phyloP scores from a whole-genome alignment of 768 basidiomycete genomes.

The Lactifluus subvellereus region DNA sequence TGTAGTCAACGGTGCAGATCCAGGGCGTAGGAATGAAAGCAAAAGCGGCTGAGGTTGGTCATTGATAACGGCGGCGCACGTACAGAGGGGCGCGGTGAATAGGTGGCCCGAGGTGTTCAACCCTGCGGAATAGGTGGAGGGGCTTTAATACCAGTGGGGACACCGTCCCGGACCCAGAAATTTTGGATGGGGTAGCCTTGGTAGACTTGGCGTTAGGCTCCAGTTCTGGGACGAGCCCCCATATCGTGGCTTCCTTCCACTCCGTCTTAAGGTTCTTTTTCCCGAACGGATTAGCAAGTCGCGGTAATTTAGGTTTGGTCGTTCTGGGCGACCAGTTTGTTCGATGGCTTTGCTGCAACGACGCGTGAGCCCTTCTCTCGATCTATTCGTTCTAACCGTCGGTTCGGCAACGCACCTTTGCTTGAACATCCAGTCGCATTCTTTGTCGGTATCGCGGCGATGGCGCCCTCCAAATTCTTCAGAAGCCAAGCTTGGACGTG shows the following conservation, averaged over 20 bases:
- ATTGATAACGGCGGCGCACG: neutral
- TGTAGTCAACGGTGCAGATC: conserved; percentile 9
- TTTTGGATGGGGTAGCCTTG: neutral
- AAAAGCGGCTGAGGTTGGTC: neutral
- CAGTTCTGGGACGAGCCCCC: conserved; percentile 15
- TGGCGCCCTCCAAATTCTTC: conserved; percentile 25
- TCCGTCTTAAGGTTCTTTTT: conserved; percentile 8
- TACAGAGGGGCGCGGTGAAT: no score
- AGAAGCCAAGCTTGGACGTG: conserved; percentile 39
- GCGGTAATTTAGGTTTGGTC: conserved; percentile 4
- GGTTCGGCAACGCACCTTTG: conserved; percentile 23
- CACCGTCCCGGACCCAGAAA: neutral
- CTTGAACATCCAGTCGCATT: conserved; percentile 26
- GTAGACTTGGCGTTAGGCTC: neutral
- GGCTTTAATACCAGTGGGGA: neutral
- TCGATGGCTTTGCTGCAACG: conserved; percentile 9
- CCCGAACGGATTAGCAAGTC: conserved; percentile 14
- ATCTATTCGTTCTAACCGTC: neutral
- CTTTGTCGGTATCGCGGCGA: conserved; percentile 26
- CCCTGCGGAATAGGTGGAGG: neutral
- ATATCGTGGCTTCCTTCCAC: conserved; percentile 12
- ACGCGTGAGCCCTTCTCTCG: neutral
- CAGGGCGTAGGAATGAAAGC: neutral
- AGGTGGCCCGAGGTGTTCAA: neutral
- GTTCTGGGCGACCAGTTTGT: conserved; percentile 16